These are phyloP conservation scores for Farysia itapuensis DNA, from an alignment of 1,284 basidiomycete species.

Conservation along the genomic window DNA sequence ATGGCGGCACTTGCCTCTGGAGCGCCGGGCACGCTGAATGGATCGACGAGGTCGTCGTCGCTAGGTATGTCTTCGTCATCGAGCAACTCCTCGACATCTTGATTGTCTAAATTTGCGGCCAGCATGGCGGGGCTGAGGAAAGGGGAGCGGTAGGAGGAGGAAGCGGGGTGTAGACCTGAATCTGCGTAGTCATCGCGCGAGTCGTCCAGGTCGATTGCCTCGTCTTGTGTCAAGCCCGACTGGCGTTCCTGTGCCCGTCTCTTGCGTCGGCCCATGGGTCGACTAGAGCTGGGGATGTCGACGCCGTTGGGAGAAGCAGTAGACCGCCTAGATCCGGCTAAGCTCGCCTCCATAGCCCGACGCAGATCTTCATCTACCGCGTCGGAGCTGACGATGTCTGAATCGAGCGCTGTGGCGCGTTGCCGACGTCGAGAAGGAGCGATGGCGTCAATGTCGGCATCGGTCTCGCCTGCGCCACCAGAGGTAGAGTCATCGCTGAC, in stretches of 20 bases:
- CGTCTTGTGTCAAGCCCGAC: conserved; percentile 24
- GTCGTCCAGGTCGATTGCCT: conserved; percentile 33
- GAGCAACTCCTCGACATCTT: conserved; percentile 33
- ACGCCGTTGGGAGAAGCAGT: conserved; percentile 2
- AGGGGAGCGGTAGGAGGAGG: conserved; percentile 21
- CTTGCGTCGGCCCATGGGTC: conserved; percentile 17
- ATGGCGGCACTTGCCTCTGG: conserved; percentile 36
- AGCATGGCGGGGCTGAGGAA: conserved; percentile 36
- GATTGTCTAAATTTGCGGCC: conserved; percentile 29
- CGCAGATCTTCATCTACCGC: conserved; percentile 34
- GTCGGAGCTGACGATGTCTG: conserved; percentile 2
- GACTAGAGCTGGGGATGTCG: conserved; percentile 1
- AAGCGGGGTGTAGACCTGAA: conserved; percentile 12
- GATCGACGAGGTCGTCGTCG: conserved; percentile 32
- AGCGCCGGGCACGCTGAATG: conserved; percentile 31
- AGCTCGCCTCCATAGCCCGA: conserved; percentile 33
- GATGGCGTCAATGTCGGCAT: conserved; percentile 50
- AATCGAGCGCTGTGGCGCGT: conserved; percentile 1
- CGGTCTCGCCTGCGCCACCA: conserved; percentile 23
- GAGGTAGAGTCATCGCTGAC: conserved; percentile 9
- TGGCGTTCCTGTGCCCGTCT: conserved; percentile 29
- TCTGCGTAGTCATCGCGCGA: conserved; percentile 7
- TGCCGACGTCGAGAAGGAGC: conserved; percentile 36
- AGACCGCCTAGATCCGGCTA: conserved; percentile 7
- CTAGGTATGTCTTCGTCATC: conserved; percentile 25